phyloP scores from a whole-genome alignment of 208 protist genomes.

The Herpetomonas muscarum region DNA sequence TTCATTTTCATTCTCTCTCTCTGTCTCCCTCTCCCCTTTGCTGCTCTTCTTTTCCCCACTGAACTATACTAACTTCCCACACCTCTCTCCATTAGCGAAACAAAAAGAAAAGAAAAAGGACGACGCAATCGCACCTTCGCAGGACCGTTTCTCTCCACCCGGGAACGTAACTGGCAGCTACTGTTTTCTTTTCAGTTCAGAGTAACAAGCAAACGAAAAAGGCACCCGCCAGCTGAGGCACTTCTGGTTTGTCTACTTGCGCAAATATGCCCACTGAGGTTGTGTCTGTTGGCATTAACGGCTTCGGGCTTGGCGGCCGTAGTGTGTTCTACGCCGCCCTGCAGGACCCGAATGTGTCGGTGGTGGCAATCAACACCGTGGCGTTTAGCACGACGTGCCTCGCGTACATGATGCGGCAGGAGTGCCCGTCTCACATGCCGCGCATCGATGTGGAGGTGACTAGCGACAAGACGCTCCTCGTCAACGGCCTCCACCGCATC shows the following conservation, averaged over 20 bases:
- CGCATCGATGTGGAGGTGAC: conserved; percentile 20
- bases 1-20: not conserved
- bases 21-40: not conserved
- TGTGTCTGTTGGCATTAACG: conserved; percentile 87
- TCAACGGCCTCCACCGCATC: conserved; percentile 34
- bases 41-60: not conserved
- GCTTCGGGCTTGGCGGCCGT: conserved; percentile 95
- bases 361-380: conserved; percentile 94
- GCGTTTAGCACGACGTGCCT: conserved; percentile 94
- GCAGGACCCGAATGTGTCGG: conserved; percentile 48
- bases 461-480: conserved; percentile 52
- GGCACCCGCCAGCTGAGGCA: not conserved
- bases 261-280: conserved; percentile 5
- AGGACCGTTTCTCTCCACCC: too few species aligned
- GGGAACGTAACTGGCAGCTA: not conserved
- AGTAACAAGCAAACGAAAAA: not conserved
- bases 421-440: conserved; percentile 82
- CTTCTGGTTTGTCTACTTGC: too few species aligned
- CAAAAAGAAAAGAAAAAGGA: not conserved
- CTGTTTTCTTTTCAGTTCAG: not conserved
- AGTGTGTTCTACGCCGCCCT: conserved; percentile 88
- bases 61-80: too few species aligned
- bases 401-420: conserved; percentile 91
- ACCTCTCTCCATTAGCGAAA: too few species aligned
- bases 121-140: too few species aligned